Conservation (phyloP, 2,329 filamentous ascomycete species). For the Clarireedia hainanense region DNA sequence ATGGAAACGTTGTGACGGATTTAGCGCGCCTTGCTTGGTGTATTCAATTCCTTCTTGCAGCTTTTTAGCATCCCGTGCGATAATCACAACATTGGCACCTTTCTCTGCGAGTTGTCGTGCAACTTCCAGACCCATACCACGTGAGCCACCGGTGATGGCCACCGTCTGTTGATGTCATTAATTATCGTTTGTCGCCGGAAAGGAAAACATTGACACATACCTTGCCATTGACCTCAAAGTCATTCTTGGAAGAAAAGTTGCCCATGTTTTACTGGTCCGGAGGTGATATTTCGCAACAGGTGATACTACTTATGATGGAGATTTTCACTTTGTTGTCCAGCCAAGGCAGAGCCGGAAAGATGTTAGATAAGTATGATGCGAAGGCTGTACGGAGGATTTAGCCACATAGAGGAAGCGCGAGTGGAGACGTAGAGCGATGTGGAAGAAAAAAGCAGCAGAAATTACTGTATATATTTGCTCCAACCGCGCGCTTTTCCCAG, state of each 20-base stretch:
- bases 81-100: conserved; percentile 76
- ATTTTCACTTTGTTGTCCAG: background rate
- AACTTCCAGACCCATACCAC: conserved; percentile 75
- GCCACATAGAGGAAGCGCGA: too few species aligned
- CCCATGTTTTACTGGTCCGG: background rate
- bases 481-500: too few species aligned
- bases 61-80: conserved; percentile 69
- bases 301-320: background rate
- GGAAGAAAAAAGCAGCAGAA: too few species aligned
- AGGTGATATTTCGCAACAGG: background rate
- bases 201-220: background rate
- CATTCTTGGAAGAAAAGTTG: background rate
- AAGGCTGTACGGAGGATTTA: too few species aligned
- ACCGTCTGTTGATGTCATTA: conserved; percentile 52
- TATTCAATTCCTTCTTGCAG: conserved; percentile 36
- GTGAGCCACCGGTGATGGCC: conserved; percentile 79
- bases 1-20: background rate
- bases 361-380: background rate
- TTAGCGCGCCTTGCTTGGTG: background rate
- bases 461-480: too few species aligned
- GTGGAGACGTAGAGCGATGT: too few species aligned
- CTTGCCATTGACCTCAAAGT: background rate
- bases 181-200: background rate
- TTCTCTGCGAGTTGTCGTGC: conserved; percentile 66
- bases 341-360: background rate